A percentile compares a stretch with the other conserved stretches of the same genome.
These are phyloP conservation scores for Sporormia fimetaria DNA, from an alignment of 495 filamentous ascomycete species.

Conservation along the genomic window DNA sequence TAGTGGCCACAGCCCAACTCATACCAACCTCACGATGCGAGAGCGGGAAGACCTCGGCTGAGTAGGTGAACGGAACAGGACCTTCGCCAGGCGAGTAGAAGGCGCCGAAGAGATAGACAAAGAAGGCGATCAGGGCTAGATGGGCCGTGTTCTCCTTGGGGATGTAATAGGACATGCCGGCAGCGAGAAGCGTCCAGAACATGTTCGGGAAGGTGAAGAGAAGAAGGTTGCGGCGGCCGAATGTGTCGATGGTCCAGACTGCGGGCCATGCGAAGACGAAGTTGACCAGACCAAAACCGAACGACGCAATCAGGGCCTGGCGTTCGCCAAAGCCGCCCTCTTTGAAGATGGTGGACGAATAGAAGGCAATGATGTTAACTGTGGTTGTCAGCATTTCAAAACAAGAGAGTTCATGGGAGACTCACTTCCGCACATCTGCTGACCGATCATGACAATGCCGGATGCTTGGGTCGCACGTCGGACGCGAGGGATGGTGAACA, in stretches of 20 bases:
- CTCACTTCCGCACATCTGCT: constrained; percentile 64
- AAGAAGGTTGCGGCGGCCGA: constrained; percentile 61
- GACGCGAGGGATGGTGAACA: constrained; percentile 57
- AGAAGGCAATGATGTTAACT: constrained; percentile 77
- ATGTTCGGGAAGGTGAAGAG: constrained; percentile 81
- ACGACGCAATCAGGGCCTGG: constrained; percentile 57
- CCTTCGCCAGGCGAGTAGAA: constrained; percentile 74
- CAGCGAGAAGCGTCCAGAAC: constrained; percentile 65
- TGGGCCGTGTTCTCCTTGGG: constrained; percentile 41
- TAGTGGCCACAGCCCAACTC: constrained; percentile 59
- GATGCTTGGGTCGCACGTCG: constrained; percentile 57
- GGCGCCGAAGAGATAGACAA: constrained; percentile 59
- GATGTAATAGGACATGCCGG: constrained; percentile 60
- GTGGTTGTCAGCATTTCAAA: background rate
- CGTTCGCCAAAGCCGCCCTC: constrained; percentile 47
- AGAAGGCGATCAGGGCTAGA: constrained; percentile 52
- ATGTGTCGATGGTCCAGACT: constrained; percentile 77
- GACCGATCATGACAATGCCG: constrained; percentile 57
- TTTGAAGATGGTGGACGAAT: constrained; percentile 61
- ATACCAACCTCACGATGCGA: constrained; percentile 62
- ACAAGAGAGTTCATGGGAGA: constrained; percentile 26
- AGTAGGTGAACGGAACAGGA: constrained; percentile 73
- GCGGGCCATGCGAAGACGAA: constrained; percentile 78
- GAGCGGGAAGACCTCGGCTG: constrained; percentile 66
- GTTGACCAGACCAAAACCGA: constrained; percentile 71